Conservation (phyloP, 1,284 basidiomycete genomes). For the Chiua sp. region DNA sequence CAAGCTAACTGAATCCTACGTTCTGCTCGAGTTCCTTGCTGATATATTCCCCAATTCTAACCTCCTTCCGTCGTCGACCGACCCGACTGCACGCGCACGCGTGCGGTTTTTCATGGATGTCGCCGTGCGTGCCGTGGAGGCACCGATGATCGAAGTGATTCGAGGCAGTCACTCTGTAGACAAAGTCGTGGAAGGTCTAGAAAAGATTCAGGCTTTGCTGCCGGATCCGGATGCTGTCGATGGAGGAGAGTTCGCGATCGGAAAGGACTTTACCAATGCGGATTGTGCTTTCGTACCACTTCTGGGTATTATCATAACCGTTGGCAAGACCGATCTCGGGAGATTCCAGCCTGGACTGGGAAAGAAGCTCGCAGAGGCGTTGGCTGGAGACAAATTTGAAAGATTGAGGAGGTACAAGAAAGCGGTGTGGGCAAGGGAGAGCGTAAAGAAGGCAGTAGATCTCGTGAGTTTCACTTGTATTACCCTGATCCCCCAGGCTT, state of each 20-base stretch:
- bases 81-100: slow-evolving; percentile 59
- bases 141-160: accelerated
- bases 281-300: slow-evolving; percentile 59
- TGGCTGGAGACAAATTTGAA: slow-evolving; percentile 45
- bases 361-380: slow-evolving; percentile 39
- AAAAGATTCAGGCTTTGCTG: slow-evolving; percentile 40
- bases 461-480: neutral
- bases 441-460: slow-evolving; percentile 51
- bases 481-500: too few relatives aligned
- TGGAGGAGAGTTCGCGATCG: slow-evolving; percentile 36
- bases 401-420: slow-evolving; percentile 49
- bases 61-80: slow-evolving; percentile 53
- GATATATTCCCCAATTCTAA: slow-evolving; percentile 54
- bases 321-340: slow-evolving; percentile 50
- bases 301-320: slow-evolving; percentile 46
- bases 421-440: slow-evolving; percentile 48
- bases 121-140: slow-evolving; percentile 29
- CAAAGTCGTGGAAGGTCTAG: slow-evolving; percentile 21
- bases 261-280: slow-evolving; percentile 50
- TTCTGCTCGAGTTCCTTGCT: slow-evolving; percentile 67
- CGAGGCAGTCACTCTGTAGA: slow-evolving; percentile 1
- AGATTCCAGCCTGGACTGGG: slow-evolving; percentile 47
- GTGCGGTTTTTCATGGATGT: slow-evolving; percentile 67
- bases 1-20: slow-evolving; percentile 66
- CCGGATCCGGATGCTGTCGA: slow-evolving; percentile 11